Evolutionary conservation across 1,139 yeast genomes (phyloP), one percentile per base, ranked within the genome.

Genomic region (Magnusiomyces fungicola): DNA sequence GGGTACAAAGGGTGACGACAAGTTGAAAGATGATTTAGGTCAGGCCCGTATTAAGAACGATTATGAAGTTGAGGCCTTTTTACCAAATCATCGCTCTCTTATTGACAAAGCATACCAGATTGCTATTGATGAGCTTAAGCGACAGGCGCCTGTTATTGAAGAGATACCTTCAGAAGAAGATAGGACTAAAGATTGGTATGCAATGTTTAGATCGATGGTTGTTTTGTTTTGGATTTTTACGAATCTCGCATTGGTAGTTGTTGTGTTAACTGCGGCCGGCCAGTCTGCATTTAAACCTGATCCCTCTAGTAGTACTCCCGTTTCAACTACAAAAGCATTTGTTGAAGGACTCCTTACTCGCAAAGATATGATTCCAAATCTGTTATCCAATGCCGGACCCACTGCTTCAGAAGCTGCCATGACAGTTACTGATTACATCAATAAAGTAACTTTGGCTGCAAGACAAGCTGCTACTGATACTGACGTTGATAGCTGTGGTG

Each of bases 1-100:
- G 98, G 98, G 98, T 62, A 92, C 98, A 0, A 92, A 92, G 65
- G 98, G 97, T 53, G 86, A 82, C 9, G 79, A 78, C 51, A 75
- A 73, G 53, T 80, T 79, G 50, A 74, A 74, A 56, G 66, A 69
- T 48, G 89, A 83, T 66, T 72, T 85, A 56, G 95, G 95, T 48
- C 75, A 77, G 23, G 92, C 89, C 32, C 79, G 78, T 42, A 69
- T 78, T 6, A 74, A 78, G 54, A 71, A 70, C 54, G 69, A 73
- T 55, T 75, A 82, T 61, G 74, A 78, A 60, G 71, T 78, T 50
- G 81, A 81, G 56, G 77, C 83, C 39, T 76, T 79, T 50, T 76
- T 79, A 10, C 90, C 90, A 2, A 84, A 85, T 2, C 75, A 78
- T 3, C 73, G 71, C 23, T 75, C 73, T 48, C 87, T 81, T 56